Evolutionary conservation across 73 alveolate genomes (phyloP), one percentile per base, ranked within the genome.

Genomic region (Halteria grandinella): DNA sequence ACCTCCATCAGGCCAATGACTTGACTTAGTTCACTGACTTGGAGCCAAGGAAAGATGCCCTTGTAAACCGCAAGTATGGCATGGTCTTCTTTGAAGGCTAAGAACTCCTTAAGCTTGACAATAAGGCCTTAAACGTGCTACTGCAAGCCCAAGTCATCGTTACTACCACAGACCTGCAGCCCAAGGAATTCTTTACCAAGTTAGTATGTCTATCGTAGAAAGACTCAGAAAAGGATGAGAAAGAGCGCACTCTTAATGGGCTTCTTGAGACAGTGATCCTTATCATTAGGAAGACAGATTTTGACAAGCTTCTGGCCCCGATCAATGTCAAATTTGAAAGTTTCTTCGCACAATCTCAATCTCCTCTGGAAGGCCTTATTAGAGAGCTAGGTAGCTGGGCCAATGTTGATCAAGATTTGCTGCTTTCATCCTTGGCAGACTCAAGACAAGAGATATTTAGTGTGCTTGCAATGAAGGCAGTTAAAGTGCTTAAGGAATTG

Each of bases 221-320:
- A 62, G 77, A 62, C 45, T 47, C 33, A 15, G 77, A 62, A 23
- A 62, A 62, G 45, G 58, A 62, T 8, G 59, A 62, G 25, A 62
- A 62, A 39, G 32, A 17, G n/a, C 23, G 58, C 27, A 15, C 10
- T 0, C 41, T 36, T 1, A 6, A 8, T 1, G 58, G 58, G 8
- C 45, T 62, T 10, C 43, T 62, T 10, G 59, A 62, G 43, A 23
- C 60, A 6, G 45, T 62, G 6, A 24, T 62, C n/a, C 20, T 62
- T 4, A 17, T 62, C 24, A 24, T 62, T 11, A 33, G 77, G 15
- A 39, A 62, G 32, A 18, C 2, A 39, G 77, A 62, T 20, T 62
- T 37, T 23, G 77, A 62, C 12, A 32, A 59, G 25, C 2, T 32
- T 4, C 43, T 36, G 48, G 3, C n/a, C 10, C 77, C 77, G 25